phyloP scores from a whole-genome alignment of 2,329 filamentous ascomycete species.

The Pseudopithomyces maydicus region DNA sequence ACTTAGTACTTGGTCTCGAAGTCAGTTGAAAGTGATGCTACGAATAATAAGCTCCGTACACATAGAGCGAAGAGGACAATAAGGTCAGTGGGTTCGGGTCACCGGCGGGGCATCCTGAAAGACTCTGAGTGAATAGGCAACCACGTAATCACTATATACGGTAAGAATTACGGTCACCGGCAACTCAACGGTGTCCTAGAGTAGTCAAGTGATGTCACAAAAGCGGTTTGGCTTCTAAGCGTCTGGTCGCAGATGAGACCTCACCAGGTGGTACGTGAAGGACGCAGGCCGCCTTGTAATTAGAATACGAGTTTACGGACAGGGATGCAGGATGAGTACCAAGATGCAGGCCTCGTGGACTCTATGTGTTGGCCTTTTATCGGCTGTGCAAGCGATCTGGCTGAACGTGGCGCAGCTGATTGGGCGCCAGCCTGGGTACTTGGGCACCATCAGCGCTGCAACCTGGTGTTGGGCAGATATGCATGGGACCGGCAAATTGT shows the following conservation, averaged over 20 bases:
- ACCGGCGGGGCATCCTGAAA: not conserved
- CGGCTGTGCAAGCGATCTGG: conserved; percentile 11
- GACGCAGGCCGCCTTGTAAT: not conserved
- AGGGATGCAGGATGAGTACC: not conserved
- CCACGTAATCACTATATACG: conserved; percentile 1
- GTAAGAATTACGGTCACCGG: not conserved
- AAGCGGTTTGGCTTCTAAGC: conserved; percentile 11
- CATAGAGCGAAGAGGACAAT: not conserved
- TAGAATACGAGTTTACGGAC: conserved; percentile 4
- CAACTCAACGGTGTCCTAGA: conserved; percentile 14
- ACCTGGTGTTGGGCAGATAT: conserved; percentile 17
- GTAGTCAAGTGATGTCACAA: not conserved
- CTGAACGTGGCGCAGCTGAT: conserved; percentile 24
- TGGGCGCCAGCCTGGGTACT: conserved; percentile 29
- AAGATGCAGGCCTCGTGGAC: conserved; percentile 8
- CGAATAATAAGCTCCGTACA: not conserved
- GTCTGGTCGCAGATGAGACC: conserved; percentile 8
- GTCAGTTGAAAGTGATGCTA: not conserved
- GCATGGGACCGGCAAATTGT: conserved; percentile 13
- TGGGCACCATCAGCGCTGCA: conserved; percentile 16
- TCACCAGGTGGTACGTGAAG: not conserved
- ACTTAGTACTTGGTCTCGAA: not conserved
- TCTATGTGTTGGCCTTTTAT: conserved; percentile 20
- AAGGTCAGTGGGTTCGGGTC: conserved; percentile 6
- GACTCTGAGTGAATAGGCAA: conserved; percentile 6